Evolutionary conservation across 495 filamentous ascomycete species (phyloP).

Genomic region (Staphylotrichum tortipilum): DNA sequence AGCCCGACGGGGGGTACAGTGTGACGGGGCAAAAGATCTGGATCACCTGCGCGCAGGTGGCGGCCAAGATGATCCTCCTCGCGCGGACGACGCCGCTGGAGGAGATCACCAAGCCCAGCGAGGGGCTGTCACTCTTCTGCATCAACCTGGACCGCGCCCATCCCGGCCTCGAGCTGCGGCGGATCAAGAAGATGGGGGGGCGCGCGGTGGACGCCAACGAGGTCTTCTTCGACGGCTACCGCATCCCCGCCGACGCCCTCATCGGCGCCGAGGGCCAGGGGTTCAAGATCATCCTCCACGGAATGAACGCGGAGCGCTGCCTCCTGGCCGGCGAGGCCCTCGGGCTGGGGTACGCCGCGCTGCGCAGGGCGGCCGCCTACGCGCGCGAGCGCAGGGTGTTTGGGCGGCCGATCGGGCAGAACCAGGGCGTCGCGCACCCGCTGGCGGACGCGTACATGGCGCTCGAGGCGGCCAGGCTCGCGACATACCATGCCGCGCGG

Average conservation of each 20-base stretch:
- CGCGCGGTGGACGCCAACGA: slow-evolving; percentile 75
- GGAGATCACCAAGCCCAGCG: slow-evolving; percentile 53
- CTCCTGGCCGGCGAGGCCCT: slow-evolving; percentile 70
- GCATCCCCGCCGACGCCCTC: slow-evolving; percentile 48
- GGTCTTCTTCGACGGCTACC: slow-evolving; percentile 72
- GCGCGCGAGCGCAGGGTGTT: slow-evolving; percentile 63
- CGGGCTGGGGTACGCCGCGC: slow-evolving; percentile 65
- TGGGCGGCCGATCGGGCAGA: slow-evolving; percentile 60
- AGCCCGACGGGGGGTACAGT: slow-evolving; percentile 45
- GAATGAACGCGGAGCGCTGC: slow-evolving; percentile 77
- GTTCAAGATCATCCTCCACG: slow-evolving; percentile 69
- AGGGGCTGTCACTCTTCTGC: slow-evolving; percentile 69
- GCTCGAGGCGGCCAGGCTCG: slow-evolving; percentile 68
- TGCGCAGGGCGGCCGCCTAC: slow-evolving; percentile 56
- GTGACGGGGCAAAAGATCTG: slow-evolving; percentile 74
- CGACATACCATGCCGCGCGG: slow-evolving; percentile 68
- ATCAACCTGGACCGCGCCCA: slow-evolving; percentile 56
- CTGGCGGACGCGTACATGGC: slow-evolving; percentile 68
- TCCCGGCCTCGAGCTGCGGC: slow-evolving; percentile 53
- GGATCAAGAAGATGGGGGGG: slow-evolving; percentile 76
- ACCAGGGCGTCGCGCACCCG: slow-evolving; percentile 68
- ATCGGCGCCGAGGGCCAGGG: slow-evolving; percentile 64
- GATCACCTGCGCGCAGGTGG: slow-evolving; percentile 74
- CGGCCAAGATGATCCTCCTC: slow-evolving; percentile 67
- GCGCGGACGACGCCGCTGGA: slow-evolving; percentile 64